Base-by-base conservation (phyloP, 345 rosid genomes). In the Noccaea caerulescens region DNA sequence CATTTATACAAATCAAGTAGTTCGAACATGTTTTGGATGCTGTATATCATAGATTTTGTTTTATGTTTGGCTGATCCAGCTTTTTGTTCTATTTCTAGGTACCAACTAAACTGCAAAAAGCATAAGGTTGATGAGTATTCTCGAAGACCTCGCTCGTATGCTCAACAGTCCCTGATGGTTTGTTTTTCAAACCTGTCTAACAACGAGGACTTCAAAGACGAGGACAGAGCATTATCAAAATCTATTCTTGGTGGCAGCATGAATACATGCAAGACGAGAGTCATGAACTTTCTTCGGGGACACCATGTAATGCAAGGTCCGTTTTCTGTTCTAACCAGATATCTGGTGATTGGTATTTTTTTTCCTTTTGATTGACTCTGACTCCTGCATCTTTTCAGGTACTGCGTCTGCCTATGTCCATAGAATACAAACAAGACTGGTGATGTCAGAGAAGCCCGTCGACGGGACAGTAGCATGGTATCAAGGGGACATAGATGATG, bases 381-480 rank as follows among this genome's bases (percentile, higher is more conserved):
- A 60, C 73, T 20, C 68, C 62, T 46, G 33, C 69, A 32, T 76
- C 32, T 63, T 59, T 49, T 56, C 61, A 76, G 75, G 71, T 57
- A 10, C 72, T 72, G 80, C 25, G 34, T 72, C 83, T 34, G 77
- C 83, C 62, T 11, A 49, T n/a, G 80, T 86, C 64, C 82, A 75
- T 59, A 80, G 75, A 77, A 32, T 76, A 70, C 78, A 64, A 51
- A 77, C 84, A 73, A 86, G 75, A 69, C 76, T 94, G 86, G 76
- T 88, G 18, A 68, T 94, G 92, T 83, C 84, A 69, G 90, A 91
- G 85, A 94, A 88, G 82, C 83, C 84, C 59, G 79, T 75, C 27
- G 92, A 89, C 78, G 96, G 97, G 72, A 88, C 96, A 23, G 88
- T 95, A 57, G 96, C 92, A 64, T 77, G 92, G 84, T 80, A 77